Evolutionary conservation across 768 basidiomycete genomes (phyloP).

Genomic region (Tylopilus intermedius): DNA sequence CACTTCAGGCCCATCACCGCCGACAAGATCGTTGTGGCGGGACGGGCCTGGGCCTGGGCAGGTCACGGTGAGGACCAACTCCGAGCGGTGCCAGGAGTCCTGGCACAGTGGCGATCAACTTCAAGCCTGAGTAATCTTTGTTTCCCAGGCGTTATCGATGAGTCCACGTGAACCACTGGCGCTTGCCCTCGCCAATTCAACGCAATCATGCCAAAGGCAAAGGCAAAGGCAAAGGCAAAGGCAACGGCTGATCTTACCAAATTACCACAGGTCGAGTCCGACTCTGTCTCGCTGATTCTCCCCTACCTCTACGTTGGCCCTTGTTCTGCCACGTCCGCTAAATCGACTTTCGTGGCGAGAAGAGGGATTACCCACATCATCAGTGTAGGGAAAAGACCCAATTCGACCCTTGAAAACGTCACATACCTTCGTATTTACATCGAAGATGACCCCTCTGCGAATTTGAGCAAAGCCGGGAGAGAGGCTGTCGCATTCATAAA

Average conservation of each 20-base stretch:
- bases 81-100: no score
- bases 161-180: no score
- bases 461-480: neutral
- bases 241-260: neutral
- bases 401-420: neutral
- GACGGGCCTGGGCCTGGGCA: no score
- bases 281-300: conserved; percentile 4
- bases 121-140: no score
- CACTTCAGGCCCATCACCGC: no score
- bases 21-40: no score
- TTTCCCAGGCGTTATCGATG: no score
- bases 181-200: neutral
- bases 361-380: conserved; percentile 11
- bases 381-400: conserved; percentile 8
- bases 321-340: conserved; percentile 4
- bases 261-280: neutral
- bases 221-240: neutral
- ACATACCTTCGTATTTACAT: conserved; percentile 8
- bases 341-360: conserved; percentile 1
- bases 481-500: conserved; percentile 3
- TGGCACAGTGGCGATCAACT: no score
- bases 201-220: conserved; percentile 1
- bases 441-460: conserved; percentile 6
- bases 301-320: conserved; percentile 10
- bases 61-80: no score